These are phyloP conservation scores for Cordia subcordata DNA, from an alignment of 257 asterid genomes.

Conservation along the genomic window DNA sequence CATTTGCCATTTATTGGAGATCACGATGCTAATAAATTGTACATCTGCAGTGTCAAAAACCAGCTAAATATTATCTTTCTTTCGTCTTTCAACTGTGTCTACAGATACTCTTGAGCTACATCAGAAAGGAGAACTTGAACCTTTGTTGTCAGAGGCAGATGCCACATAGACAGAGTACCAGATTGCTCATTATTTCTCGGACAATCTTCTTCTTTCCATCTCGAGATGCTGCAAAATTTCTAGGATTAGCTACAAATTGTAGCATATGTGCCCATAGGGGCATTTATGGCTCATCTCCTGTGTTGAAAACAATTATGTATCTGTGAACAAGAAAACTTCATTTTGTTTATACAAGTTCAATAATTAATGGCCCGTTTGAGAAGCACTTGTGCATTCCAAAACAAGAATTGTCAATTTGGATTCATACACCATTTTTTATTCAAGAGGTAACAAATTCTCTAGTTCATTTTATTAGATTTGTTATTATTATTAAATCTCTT, in stretches of 20 bases:
- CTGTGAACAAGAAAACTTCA: too few species aligned
- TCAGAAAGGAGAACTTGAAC: constrained; percentile 58
- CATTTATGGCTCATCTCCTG: too few species aligned
- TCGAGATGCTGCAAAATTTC: constrained; percentile 2
- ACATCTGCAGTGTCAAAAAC: background rate
- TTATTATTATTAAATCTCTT: too few species aligned
- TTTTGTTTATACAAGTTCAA: background rate
- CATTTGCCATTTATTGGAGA: too few species aligned
- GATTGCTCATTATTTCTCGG: background rate
- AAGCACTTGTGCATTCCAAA: too few species aligned
- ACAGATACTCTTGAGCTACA: constrained; percentile 64
- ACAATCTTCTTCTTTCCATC: constrained; percentile 5
- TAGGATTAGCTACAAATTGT: background rate
- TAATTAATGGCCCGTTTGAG: background rate
- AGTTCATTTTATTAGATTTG: too few species aligned
- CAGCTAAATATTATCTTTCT: constrained; percentile 1
- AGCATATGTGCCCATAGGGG: background rate
- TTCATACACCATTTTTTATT: too few species aligned
- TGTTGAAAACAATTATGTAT: too few species aligned
- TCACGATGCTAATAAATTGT: too few species aligned
- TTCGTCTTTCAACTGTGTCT: too few species aligned
- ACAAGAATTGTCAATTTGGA: too few species aligned
- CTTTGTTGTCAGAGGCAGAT: constrained; percentile 52
- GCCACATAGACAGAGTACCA: constrained; percentile 35
- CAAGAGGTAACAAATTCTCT: too few species aligned